phyloP scores from a whole-genome alignment of 257 asterid genomes.

The Dorcoceras hygrometricum region DNA sequence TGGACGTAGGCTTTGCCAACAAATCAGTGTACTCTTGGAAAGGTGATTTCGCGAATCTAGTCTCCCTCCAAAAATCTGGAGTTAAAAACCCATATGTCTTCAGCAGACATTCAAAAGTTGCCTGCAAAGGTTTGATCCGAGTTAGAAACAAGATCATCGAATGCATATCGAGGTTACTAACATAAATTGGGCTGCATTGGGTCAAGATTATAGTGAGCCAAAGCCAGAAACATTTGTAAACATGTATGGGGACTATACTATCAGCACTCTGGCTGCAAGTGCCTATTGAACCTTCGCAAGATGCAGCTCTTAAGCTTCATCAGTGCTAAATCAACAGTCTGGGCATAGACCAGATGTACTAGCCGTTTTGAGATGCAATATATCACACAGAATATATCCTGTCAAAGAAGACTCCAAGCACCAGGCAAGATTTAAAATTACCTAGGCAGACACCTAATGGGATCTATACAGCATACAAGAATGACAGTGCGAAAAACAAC shows the following conservation, averaged over 20 bases:
- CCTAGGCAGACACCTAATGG: not conserved
- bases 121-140: constrained; percentile 33
- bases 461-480: not conserved
- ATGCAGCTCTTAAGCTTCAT: not conserved
- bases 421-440: not conserved
- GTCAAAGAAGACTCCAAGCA: not conserved
- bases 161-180: not conserved
- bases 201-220: too few relatives aligned
- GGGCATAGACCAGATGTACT: not conserved
- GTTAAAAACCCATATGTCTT: constrained; percentile 80
- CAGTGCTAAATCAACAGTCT: not conserved
- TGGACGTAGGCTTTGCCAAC: constrained; percentile 47
- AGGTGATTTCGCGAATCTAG: constrained; percentile 51
- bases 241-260: not conserved
- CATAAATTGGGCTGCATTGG: not conserved
- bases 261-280: not conserved
- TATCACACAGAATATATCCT: not conserved
- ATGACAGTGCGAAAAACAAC: not conserved
- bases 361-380: too few relatives aligned
- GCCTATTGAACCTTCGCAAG: not conserved
- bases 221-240: not conserved
- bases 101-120: constrained; percentile 64
- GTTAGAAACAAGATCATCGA: not conserved
- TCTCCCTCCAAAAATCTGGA: constrained; percentile 75
- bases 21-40: constrained; percentile 60